Conservation (phyloP, 1,284 basidiomycete genomes). For the Sporisorium graminicola region DNA sequence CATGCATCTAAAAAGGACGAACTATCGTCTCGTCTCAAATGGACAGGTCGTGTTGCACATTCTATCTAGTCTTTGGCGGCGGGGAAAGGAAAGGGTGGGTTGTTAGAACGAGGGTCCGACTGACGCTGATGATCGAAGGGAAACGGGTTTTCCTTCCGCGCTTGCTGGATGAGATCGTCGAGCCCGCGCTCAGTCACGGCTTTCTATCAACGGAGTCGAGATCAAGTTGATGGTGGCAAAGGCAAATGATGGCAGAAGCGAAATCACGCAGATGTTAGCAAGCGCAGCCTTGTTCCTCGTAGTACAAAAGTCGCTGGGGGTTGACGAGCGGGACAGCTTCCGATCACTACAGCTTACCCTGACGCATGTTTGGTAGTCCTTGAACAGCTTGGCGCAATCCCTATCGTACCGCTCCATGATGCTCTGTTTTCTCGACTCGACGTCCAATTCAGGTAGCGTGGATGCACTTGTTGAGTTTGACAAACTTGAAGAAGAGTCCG, state of each 20-base stretch:
- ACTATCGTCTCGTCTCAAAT: background rate
- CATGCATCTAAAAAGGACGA: too few relatives aligned
- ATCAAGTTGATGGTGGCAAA: background rate
- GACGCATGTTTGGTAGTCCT: constrained; percentile 82
- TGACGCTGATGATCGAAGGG: constrained; percentile 57
- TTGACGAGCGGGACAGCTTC: background rate
- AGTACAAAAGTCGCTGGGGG: too few relatives aligned
- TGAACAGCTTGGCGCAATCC: constrained; percentile 84
- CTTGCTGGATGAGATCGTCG: constrained; percentile 81
- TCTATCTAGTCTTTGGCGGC: constrained; percentile 37
- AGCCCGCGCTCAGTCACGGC: constrained; percentile 85
- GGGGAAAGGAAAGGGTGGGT: constrained; percentile 61
- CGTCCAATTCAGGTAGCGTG: constrained; percentile 24
- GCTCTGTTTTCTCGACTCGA: constrained; percentile 26
- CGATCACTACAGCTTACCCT: constrained; percentile 73
- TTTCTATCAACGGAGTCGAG: constrained; percentile 73
- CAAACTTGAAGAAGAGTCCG: constrained; percentile 22
- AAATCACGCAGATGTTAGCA: background rate
- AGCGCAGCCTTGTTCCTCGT: background rate
- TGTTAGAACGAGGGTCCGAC: constrained; percentile 34
- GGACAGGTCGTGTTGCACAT: background rate
- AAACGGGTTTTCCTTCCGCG: constrained; percentile 72
- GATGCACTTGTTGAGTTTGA: constrained; percentile 18
- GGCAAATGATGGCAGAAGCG: background rate
- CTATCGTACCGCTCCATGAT: constrained; percentile 75